phyloP scores from a whole-genome alignment of 2,329 filamentous ascomycete species.

The Acrodontium crateriforme region DNA sequence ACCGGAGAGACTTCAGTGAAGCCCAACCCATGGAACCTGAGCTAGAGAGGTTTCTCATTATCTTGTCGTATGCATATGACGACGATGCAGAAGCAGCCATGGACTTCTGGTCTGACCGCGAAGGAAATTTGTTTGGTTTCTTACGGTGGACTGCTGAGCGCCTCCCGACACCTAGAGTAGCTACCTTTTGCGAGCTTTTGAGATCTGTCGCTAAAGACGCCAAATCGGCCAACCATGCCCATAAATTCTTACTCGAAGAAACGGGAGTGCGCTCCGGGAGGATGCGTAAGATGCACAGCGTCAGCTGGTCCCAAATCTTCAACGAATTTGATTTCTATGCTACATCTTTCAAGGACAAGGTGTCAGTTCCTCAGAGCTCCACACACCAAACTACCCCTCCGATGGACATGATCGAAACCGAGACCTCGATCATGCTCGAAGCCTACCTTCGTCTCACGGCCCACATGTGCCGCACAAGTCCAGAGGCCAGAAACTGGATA shows the following conservation, averaged over 20 bases:
- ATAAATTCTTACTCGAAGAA: constrained; percentile 83
- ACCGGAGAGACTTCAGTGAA: constrained; percentile 21
- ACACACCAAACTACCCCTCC: constrained; percentile 20
- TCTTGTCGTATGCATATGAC: constrained; percentile 86
- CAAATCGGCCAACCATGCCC: constrained; percentile 69
- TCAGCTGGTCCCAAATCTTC: constrained; percentile 90
- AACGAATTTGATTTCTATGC: constrained; percentile 78
- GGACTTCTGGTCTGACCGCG: constrained; percentile 82
- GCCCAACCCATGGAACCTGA: constrained; percentile 33
- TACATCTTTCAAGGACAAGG: constrained; percentile 60
- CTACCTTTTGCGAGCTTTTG: constrained; percentile 92
- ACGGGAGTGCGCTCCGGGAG: constrained; percentile 45
- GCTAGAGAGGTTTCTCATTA: constrained; percentile 78
- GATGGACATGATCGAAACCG: constrained; percentile 51
- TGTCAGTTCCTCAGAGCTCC: constrained; percentile 45
- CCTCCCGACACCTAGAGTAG: constrained; percentile 89
- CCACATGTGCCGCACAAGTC: constrained; percentile 64
- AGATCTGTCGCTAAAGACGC: constrained; percentile 74
- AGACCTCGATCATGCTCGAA: constrained; percentile 92
- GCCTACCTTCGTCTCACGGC: constrained; percentile 81
- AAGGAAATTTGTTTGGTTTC: constrained; percentile 88
- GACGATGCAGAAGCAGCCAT: constrained; percentile 70
- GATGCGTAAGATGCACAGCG: constrained; percentile 65
- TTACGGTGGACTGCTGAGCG: constrained; percentile 93
- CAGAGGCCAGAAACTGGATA: constrained; percentile 58